phyloP scores from a whole-genome alignment of 768 basidiomycete species.

The Tricholoma hemisulphureum region DNA sequence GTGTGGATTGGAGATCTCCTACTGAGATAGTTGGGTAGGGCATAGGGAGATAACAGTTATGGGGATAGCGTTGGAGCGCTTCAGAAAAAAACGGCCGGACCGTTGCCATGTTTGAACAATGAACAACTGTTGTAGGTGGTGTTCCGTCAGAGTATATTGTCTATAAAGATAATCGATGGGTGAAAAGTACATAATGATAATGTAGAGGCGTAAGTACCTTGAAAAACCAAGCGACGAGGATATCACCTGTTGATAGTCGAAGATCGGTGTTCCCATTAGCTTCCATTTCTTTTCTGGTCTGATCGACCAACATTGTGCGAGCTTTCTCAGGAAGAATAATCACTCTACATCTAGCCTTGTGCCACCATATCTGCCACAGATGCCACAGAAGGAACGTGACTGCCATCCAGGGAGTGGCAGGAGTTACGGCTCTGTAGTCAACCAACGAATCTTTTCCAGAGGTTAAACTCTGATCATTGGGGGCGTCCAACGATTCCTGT shows the following conservation, averaged over 20 bases:
- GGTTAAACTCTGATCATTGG: slow-evolving; percentile 5
- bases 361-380: slow-evolving; percentile 36
- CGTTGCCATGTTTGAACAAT: not conserved
- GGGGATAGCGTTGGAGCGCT: not conserved
- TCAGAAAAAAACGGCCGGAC: not conserved
- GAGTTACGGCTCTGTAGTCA: slow-evolving; percentile 23
- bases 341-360: slow-evolving; percentile 33
- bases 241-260: slow-evolving; percentile 35
- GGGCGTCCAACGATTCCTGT: slow-evolving; percentile 25
- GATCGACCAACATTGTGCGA: slow-evolving; percentile 27
- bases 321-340: slow-evolving; percentile 33
- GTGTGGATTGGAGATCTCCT: not conserved
- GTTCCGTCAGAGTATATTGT: not conserved
- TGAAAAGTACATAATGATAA: slow-evolving; percentile 30
- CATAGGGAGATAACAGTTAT: not conserved
- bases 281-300: slow-evolving; percentile 25
- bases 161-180: not conserved
- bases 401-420: slow-evolving; percentile 28
- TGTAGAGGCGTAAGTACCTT: slow-evolving; percentile 29
- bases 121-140: not conserved
- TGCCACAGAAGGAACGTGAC: slow-evolving; percentile 36
- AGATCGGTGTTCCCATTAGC: slow-evolving; percentile 13
- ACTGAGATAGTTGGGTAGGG: not conserved
- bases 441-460: not conserved
- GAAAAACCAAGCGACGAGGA: slow-evolving; percentile 41